Evolutionary conservation across 1,284 basidiomycete genomes (phyloP), one percentile per base, ranked within the genome.

Genomic region (Neonothopanus nambi): DNA sequence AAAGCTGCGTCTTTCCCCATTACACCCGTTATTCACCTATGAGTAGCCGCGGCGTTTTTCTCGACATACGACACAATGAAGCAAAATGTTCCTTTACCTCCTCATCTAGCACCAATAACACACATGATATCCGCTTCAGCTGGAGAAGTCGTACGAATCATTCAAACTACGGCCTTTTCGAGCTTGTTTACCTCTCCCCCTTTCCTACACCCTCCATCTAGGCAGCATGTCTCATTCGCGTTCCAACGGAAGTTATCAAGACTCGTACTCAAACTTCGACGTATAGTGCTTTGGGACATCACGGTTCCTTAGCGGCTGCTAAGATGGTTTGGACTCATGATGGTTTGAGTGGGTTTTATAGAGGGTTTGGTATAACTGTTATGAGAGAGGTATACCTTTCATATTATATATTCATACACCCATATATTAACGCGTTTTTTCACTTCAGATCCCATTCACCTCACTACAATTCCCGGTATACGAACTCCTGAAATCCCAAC

Each of bases 401-500:
- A 5, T n/a, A 7, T n/a, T n/a, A n/a, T n/a, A n/a, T n/a, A n/a
- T n/a, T n/a, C n/a, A n/a, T n/a, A n/a, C n/a, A n/a, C n/a, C n/a
- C n/a, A n/a, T n/a, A n/a, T n/a, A n/a, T n/a, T n/a, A n/a, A n/a
- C n/a, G n/a, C n/a, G n/a, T n/a, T n/a, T n/a, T n/a, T n/a, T n/a
- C n/a, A n/a, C n/a, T 23, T 20, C 57, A 96, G 93, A 94, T 99
- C 38, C 96, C 96, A 0, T 99, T 99, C 75, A 97, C 96, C 1
- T 96, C 94, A 11, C 78, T 99, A 21, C 97, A 99, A 68, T 99
- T 99, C 67, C 97, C 97, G 0, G 71, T 99, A 21, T 99, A 98
- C 66, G 97, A 99, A 72, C 77, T 83, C 37, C 76, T 99, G 59
- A 99, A 99, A 69, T 60, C 76, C 1, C 75, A 77, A 30, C 67